Evolutionary conservation across 2,329 filamentous ascomycete genomes (phyloP), one percentile per base, ranked within the genome.

Genomic region (Cephalotrichum gorgonifer): DNA sequence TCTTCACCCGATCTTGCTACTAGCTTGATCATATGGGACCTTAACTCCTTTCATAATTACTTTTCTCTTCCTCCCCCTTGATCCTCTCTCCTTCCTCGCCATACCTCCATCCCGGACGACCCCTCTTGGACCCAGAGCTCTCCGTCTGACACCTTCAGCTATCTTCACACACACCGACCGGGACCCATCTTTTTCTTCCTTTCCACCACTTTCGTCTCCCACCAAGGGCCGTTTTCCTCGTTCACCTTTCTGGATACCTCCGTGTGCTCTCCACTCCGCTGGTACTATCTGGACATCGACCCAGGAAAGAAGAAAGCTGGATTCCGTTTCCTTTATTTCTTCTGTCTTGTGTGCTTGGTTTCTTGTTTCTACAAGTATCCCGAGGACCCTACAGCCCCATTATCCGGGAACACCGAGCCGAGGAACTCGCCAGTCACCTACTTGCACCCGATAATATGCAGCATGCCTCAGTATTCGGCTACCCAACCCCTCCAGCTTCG

Each of bases 401-500:
- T 52, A 55, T 55, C 54, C 58, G 57, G 54, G 26, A 33, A 51
- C 33, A 56, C 54, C 54, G 56, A 43, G 26, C 43, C 56, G 12
- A 25, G 46, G 46, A 48, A 35, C 38, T 44, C 42, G 5, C 20
- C 28, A n/a, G 14, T n/a, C 33, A 38, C 12, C 43, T 15, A 38
- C 35, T 20, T 45, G 22, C 33, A 58, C 20, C 27, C 38, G 33
- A 65, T 71, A 78, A 65, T 67, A 79, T 79, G 76, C 75, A 78
- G 71, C 71, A 78, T 73, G 74, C 75, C 68, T 68, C 71, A 65
- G 68, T 62, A 54, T 76, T 67, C 64, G 74, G 75, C 66, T 75
- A 77, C 64, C 75, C 74, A 58, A 78, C 75, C 55, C 76, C 76
- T 56, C 76, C 76, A 60, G 72, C 74, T 52, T 79, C 76, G 54